Evolutionary conservation across 352 stramenopile genomes (phyloP).

Genomic region (Lagenidium giganteum): DNA sequence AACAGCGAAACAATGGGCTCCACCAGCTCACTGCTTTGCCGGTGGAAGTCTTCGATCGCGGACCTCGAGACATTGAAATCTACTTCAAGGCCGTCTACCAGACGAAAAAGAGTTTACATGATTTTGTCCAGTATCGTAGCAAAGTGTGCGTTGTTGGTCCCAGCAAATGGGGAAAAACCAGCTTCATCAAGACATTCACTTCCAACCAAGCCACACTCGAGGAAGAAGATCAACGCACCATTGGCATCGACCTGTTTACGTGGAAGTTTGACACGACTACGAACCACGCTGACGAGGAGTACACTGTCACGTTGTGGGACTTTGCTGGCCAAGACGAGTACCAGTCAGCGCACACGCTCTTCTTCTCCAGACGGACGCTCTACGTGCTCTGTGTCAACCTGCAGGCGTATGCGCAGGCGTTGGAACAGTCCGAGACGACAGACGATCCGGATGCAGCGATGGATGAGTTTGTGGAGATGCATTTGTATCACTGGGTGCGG

Average conservation of each 20-base stretch:
- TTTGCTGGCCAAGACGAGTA: constrained; percentile 15
- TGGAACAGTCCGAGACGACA: background rate
- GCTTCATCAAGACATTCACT: constrained; percentile 26
- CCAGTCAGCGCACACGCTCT: constrained; percentile 8
- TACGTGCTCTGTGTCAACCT: constrained; percentile 14
- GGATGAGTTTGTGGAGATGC: constrained; percentile 8
- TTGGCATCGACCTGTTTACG: constrained; percentile 23
- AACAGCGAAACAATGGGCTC: too few relatives aligned
- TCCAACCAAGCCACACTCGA: constrained; percentile 7
- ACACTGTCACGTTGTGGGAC: constrained; percentile 9
- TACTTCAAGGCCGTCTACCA: too few relatives aligned
- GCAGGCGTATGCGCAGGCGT: background rate
- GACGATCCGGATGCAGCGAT: background rate
- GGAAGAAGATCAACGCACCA: constrained; percentile 13
- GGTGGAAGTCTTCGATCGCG: background rate
- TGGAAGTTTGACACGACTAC: constrained; percentile 13
- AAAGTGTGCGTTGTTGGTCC: constrained; percentile 27
- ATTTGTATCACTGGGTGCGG: constrained; percentile 3
- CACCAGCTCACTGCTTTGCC: too few relatives aligned
- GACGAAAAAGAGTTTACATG: too few relatives aligned
- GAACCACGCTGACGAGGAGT: background rate
- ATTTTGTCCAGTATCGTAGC: constrained; percentile 10
- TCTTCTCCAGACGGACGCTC: constrained; percentile 9
- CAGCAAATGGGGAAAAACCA: constrained; percentile 23
- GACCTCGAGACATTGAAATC: background rate